Evolutionary conservation across 1,139 yeast genomes (phyloP).

Genomic region (Blastobotrys arbuscula): DNA sequence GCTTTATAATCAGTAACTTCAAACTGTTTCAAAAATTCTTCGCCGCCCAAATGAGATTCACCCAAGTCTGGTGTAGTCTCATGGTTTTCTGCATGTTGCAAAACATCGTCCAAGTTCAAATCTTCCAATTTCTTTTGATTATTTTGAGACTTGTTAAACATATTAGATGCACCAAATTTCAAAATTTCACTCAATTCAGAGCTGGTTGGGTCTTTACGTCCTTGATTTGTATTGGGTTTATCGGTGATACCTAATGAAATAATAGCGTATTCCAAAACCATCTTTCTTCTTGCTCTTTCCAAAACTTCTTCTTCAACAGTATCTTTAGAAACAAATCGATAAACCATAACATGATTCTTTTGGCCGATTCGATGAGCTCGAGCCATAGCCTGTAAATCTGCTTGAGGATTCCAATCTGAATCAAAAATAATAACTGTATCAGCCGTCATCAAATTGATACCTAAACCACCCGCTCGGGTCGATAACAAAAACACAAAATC

Average conservation of each 20-base stretch:
- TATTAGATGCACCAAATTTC: conserved; percentile 97
- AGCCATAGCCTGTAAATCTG: conserved; percentile 98
- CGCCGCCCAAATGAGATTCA: conserved; percentile 95
- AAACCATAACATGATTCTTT: conserved; percentile 94
- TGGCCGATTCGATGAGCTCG: conserved; percentile 99
- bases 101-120: conserved; percentile 90
- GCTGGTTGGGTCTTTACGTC: conserved; percentile 66
- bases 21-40: conserved; percentile 92
- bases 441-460: conserved; percentile 97
- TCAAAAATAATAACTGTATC: conserved; percentile 97
- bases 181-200: conserved; percentile 88
- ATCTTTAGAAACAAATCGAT: conserved; percentile 92
- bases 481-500: conserved; percentile 88
- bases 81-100: conserved; percentile 96
- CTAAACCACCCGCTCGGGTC: conserved; percentile 98
- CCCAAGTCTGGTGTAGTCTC: conserved; percentile 94
- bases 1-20: conserved; percentile 99
- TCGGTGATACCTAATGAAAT: conserved; percentile 94
- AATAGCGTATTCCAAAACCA: conserved; percentile 96
- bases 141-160: conserved; percentile 81
- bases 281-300: conserved; percentile 94
- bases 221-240: conserved; percentile 39
- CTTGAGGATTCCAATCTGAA: conserved; percentile 99
- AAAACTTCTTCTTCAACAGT: conserved; percentile 96
- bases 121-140: conserved; percentile 88